A percentile compares a stretch with the other conserved stretches of the same genome.
phyloP scores from a whole-genome alignment of 1,284 basidiomycete genomes.

The Athelia sp. region DNA sequence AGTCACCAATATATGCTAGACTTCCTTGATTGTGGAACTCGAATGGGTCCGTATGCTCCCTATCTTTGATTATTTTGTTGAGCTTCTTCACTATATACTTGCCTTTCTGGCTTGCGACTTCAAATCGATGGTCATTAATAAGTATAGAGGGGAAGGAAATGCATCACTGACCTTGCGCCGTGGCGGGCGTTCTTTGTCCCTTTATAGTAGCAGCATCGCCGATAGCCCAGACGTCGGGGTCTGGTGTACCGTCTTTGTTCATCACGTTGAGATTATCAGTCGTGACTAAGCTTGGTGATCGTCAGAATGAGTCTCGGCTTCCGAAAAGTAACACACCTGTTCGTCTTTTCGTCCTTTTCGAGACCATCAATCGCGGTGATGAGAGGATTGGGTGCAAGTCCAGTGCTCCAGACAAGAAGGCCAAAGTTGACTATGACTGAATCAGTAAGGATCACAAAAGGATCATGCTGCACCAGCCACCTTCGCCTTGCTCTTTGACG shows the following conservation, averaged over 20 bases:
- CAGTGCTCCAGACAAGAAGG: constrained; percentile 84
- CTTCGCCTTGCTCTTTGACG: constrained; percentile 23
- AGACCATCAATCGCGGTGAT: constrained; percentile 56
- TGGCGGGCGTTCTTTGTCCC: constrained; percentile 70
- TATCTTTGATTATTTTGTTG: constrained; percentile 51
- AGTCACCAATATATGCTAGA: constrained; percentile 78
- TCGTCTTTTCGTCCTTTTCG: constrained; percentile 57
- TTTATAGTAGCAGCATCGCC: constrained; percentile 73
- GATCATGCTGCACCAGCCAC: too few species aligned
- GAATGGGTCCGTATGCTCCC: constrained; percentile 43
- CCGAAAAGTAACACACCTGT: constrained; percentile 36
- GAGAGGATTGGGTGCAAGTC: constrained; percentile 76
- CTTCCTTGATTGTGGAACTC: constrained; percentile 69
- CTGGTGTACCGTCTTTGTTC: constrained; percentile 46
- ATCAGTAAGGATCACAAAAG: too few species aligned
- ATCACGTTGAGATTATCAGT: constrained; percentile 61
- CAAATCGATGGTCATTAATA: constrained; percentile 3
- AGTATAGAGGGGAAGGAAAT: constrained; percentile 8
- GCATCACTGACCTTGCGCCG: constrained; percentile 59
- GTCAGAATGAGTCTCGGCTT: not conserved
- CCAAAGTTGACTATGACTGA: constrained; percentile 77
- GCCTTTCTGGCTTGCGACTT: constrained; percentile 80
- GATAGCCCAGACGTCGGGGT: constrained; percentile 78
- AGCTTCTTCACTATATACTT: constrained; percentile 69
- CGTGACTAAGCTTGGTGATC: constrained; percentile 44